Conservation (phyloP, 2,329 filamentous ascomycete genomes). For the Metarhizium sp. region DNA sequence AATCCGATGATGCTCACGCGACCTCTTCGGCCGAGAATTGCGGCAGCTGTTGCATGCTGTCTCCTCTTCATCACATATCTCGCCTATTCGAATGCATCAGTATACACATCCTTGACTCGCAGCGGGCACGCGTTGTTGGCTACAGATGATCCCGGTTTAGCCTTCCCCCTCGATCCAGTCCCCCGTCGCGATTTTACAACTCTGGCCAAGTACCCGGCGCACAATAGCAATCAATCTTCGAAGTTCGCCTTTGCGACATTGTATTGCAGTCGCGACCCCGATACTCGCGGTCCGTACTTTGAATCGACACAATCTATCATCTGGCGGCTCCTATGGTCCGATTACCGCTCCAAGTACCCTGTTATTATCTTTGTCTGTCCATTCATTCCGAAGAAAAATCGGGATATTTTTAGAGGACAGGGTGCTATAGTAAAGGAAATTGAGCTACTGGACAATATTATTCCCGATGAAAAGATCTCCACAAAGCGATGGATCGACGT, state of each 20-base stretch:
- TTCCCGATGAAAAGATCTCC: background rate
- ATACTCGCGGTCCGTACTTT: background rate
- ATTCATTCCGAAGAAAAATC: background rate
- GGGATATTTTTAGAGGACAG: slow-evolving; percentile 1
- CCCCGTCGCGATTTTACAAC: slow-evolving; percentile 1
- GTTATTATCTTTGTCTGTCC: slow-evolving; percentile 4
- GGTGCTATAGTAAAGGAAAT: slow-evolving; percentile 2
- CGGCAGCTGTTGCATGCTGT: background rate
- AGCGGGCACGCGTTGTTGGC: background rate
- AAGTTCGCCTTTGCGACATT: slow-evolving; percentile 1
- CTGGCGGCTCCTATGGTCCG: slow-evolving; percentile 3
- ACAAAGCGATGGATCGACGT: slow-evolving; percentile 4
- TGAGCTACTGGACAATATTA: slow-evolving; percentile 1
- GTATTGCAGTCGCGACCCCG: slow-evolving; percentile 1
- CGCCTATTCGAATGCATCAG: background rate
- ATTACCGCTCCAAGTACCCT: slow-evolving; percentile 2
- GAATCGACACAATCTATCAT: slow-evolving; percentile 1
- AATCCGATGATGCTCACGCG: too few relatives aligned
- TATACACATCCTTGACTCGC: background rate
- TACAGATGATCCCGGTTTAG: background rate
- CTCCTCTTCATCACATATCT: background rate
- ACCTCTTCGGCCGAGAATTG: background rate
- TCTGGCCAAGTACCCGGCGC: background rate
- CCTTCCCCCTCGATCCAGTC: slow-evolving; percentile 1
- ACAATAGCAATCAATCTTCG: background rate